phyloP scores from a whole-genome alignment of 768 basidiomycete species.

The Trametes meyenii region DNA sequence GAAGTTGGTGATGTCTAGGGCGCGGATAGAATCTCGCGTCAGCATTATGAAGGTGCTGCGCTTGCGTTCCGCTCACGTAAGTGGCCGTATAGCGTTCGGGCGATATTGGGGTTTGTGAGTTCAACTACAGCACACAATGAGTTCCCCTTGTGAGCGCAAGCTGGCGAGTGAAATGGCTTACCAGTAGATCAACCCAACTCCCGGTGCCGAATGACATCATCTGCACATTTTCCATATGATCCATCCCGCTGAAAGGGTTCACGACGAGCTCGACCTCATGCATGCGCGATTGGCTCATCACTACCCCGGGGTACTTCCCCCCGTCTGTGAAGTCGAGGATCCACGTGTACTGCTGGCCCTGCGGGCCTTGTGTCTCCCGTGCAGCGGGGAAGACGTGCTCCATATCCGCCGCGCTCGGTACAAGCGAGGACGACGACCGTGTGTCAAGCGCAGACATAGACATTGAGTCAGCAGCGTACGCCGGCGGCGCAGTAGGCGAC shows the following conservation, averaged over 20 bases:
- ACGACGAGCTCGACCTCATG: constrained; percentile 69
- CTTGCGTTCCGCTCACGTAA: constrained; percentile 52
- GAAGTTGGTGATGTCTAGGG: constrained; percentile 63
- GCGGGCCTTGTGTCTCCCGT: constrained; percentile 30
- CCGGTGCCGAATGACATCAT: constrained; percentile 51
- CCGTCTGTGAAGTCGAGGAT: constrained; percentile 73
- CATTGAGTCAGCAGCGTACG: constrained; percentile 29
- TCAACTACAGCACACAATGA: constrained; percentile 47
- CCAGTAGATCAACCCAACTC: constrained; percentile 71
- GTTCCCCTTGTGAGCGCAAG: background rate
- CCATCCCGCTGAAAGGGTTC: constrained; percentile 55
- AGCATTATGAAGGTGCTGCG: background rate
- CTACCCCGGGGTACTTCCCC: constrained; percentile 52
- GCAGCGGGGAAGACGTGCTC: constrained; percentile 53
- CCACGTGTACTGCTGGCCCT: constrained; percentile 49
- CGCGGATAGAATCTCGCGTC: background rate
- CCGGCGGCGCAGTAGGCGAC: constrained; percentile 47
- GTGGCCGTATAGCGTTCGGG: constrained; percentile 68
- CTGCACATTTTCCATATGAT: constrained; percentile 42
- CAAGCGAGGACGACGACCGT: constrained; percentile 59
- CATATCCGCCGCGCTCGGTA: constrained; percentile 46
- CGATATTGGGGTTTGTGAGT: constrained; percentile 46
- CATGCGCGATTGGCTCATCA: constrained; percentile 75
- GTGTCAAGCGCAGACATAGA: constrained; percentile 31
- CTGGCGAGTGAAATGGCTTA: constrained; percentile 34